Percentiles rank a stretch among this genome's conserved stretches.
Evolutionary conservation across 768 basidiomycete genomes (phyloP).

Genomic region (Macrocybe gigantea): DNA sequence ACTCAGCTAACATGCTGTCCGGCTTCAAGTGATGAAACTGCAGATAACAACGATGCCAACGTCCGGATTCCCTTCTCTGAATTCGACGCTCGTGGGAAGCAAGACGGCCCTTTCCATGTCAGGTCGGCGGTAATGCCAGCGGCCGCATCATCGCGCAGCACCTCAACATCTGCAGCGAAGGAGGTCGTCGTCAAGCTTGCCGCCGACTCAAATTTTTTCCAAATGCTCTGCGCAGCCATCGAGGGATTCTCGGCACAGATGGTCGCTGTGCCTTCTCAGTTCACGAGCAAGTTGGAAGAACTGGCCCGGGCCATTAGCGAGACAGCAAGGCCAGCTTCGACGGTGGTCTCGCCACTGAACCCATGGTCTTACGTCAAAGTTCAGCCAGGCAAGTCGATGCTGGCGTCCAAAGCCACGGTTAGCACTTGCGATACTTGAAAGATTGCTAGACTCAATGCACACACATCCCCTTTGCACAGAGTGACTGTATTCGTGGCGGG

Average conservation of each 20-base stretch:
- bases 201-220: slow-evolving; percentile 80
- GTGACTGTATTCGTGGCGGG: slow-evolving; percentile 86
- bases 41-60: no score
- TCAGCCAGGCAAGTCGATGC: not conserved
- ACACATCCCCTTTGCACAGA: slow-evolving; percentile 27
- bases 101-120: no score
- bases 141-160: not conserved
- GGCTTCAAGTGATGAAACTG: no score
- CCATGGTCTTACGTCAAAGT: slow-evolving; percentile 7
- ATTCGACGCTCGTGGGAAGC: no score
- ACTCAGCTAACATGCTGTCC: no score
- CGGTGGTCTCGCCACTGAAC: slow-evolving; percentile 12
- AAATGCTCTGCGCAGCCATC: slow-evolving; percentile 57
- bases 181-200: slow-evolving; percentile 75
- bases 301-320: slow-evolving; percentile 33
- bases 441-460: slow-evolving; percentile 9
- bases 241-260: slow-evolving; percentile 49
- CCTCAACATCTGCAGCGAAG: not conserved
- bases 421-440: not conserved
- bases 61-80: no score
- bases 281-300: slow-evolving; percentile 32
- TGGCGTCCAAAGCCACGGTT: no score
- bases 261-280: slow-evolving; percentile 41
- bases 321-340: slow-evolving; percentile 37
- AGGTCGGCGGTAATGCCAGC: not conserved